Evolutionary conservation across 2,329 filamentous ascomycete species (phyloP), one percentile per base, ranked within the genome.

Genomic region (Daldinia sp.): DNA sequence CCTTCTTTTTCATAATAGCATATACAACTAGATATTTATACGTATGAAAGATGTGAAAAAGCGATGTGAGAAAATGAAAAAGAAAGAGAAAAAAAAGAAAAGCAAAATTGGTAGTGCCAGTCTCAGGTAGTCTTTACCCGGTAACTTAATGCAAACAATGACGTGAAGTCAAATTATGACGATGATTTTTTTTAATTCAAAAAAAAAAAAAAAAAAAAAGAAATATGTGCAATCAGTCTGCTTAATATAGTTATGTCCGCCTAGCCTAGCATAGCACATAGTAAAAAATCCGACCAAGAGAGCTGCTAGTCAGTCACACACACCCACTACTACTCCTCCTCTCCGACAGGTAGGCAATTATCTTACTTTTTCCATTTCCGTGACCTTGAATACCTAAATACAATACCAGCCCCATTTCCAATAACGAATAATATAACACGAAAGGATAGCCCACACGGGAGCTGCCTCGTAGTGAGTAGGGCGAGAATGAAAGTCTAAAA

Each of bases 401-500:
- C 23, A 15, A 39, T 23, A 33, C 55, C 41, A 50, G 39, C 48
- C 48, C 50, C 56, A 54, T 35, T 44, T 57, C 39, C 33, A 37
- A 61, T 48, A 58, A 9, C 23, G 56, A 35, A 7, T 20, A 37
- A 53, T 20, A 48, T 23, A 54, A 57, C 50, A 33, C 15, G 35
- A 61, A 61, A 35, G 57, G 20, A 30, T 51, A 39, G 33, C 56
- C 57, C 57, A 50, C 51, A 23, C 56, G 39, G 46, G 57, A 61
- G 64, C 53, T 61, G 39, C 59, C 56, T 54, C 60, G 26, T 28
- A 44, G 20, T 37, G 18, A 60, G 58, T 60, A 59, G 42, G 58
- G 33, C 53, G 41, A 60, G 54, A 65, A 68, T 13, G 44, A 54
- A 68, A 63, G 58, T 68, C 68, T 65, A 68, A 60, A 55, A 55